These are phyloP conservation scores for Schrenkiella parvula DNA, from an alignment of 345 rosid genomes.

Conservation along the genomic window DNA sequence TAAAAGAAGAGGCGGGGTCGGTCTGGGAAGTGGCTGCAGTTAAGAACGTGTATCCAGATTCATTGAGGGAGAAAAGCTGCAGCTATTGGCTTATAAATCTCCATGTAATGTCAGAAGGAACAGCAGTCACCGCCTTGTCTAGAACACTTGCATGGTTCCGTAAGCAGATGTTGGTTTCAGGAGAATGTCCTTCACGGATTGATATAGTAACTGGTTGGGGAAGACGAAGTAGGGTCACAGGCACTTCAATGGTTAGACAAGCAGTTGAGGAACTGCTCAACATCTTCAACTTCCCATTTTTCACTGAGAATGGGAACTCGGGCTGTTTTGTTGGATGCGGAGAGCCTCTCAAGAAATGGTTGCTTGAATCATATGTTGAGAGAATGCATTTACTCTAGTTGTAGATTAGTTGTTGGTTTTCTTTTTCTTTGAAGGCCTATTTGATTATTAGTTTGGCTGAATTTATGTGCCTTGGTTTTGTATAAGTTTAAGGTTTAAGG, in stretches of 20 bases:
- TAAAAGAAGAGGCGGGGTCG: conserved; percentile 91
- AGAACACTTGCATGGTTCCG: conserved; percentile 93
- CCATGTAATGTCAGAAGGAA: conserved; percentile 98
- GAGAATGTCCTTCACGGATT: conserved; percentile 68
- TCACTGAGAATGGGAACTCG: conserved; percentile 79
- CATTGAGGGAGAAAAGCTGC: conserved; percentile 70
- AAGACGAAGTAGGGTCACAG: conserved; percentile 83
- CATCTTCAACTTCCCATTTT: conserved; percentile 79
- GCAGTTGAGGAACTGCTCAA: conserved; percentile 77
- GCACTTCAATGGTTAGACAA: conserved; percentile 79
- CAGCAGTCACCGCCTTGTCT: conserved; percentile 77
- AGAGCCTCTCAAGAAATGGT: conserved; percentile 76
- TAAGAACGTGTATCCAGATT: conserved; percentile 83
- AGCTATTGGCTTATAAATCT: conserved; percentile 94
- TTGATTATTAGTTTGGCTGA: neutral
- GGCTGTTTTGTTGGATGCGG: conserved; percentile 89
- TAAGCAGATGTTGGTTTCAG: conserved; percentile 67
- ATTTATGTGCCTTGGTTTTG: conserved; percentile 5
- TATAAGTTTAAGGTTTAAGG: conserved; percentile 12
- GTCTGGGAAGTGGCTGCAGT: conserved; percentile 92
- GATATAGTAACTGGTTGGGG: conserved; percentile 99
- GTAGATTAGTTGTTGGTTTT: conserved; percentile 4
- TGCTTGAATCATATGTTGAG: conserved; percentile 78
- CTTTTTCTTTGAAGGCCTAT: neutral
- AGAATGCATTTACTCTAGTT: conserved; percentile 83